Conservation (phyloP, 306 rosid species). For the Hippophae gyantsensis region DNA sequence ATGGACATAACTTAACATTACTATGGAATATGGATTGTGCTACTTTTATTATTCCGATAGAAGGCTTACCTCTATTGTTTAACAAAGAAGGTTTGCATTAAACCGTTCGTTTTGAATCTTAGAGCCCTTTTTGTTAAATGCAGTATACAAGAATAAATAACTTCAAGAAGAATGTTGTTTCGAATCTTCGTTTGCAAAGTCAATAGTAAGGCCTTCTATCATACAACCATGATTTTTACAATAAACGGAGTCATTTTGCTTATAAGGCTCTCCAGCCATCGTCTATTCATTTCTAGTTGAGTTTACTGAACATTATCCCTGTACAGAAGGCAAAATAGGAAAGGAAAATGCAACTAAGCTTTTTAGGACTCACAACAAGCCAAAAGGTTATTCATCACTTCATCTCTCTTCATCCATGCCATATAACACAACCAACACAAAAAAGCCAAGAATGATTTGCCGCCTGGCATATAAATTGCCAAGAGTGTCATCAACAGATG, state of each 20-base stretch:
- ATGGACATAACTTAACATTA: too few species aligned
- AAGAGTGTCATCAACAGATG: conserved; percentile 28
- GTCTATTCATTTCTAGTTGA: conserved; percentile 29
- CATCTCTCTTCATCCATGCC: too few species aligned
- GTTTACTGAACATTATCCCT: conserved; percentile 45
- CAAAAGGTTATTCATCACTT: too few species aligned
- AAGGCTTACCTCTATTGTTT: too few species aligned
- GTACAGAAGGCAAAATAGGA: conserved; percentile 52
- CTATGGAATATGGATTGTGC: too few species aligned
- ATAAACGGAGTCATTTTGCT: conserved; percentile 3
- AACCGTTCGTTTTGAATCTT: too few species aligned
- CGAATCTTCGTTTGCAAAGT: background rate
- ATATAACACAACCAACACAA: background rate
- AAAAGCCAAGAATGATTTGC: conserved; percentile 9
- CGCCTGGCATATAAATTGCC: conserved; percentile 1
- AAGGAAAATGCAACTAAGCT: conserved; percentile 8
- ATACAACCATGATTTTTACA: background rate
- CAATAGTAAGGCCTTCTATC: background rate
- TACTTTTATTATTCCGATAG: too few species aligned
- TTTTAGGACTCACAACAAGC: too few species aligned
- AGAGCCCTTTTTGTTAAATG: too few species aligned
- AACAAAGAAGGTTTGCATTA: too few species aligned
- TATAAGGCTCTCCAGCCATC: conserved; percentile 20
- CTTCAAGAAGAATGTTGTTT: background rate
- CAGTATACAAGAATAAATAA: too few species aligned